Conservation (phyloP, 768 basidiomycete genomes). For the Mycena metata region DNA sequence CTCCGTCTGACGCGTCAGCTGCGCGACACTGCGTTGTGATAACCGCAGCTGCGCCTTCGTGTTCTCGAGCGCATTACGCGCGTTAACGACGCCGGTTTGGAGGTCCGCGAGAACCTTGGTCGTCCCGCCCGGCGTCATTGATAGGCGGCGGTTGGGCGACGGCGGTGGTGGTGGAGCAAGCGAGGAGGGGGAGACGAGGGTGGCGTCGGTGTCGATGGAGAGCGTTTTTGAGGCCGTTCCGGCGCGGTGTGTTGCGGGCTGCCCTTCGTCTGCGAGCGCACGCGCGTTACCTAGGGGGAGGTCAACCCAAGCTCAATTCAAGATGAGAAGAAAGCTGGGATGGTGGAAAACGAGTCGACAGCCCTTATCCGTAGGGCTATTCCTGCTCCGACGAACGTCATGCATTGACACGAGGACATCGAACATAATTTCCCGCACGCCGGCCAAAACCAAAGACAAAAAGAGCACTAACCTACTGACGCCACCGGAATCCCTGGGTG, state of each 20-base stretch:
- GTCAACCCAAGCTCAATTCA: slow-evolving; percentile 38
- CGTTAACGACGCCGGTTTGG: slow-evolving; percentile 85
- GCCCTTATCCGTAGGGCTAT: too few species aligned
- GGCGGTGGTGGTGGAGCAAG: slow-evolving; percentile 63
- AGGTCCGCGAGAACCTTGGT: slow-evolving; percentile 91
- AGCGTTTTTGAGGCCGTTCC: slow-evolving; percentile 40
- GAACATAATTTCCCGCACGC: too few species aligned
- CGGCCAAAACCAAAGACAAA: background rate
- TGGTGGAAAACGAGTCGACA: too few species aligned
- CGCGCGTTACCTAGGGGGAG: slow-evolving; percentile 80
- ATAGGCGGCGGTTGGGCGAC: slow-evolving; percentile 66
- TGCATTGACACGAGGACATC: too few species aligned
- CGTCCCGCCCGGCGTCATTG: slow-evolving; percentile 82
- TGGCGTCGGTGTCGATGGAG: slow-evolving; percentile 54
- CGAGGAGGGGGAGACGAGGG: slow-evolving; percentile 52
- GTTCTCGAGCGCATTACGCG: slow-evolving; percentile 86
- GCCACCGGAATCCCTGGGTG: slow-evolving; percentile 79
- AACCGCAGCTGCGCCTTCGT: slow-evolving; percentile 86
- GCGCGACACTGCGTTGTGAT: slow-evolving; percentile 86
- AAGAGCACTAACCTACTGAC: slow-evolving; percentile 74
- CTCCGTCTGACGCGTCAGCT: slow-evolving; percentile 87
- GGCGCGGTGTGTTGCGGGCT: slow-evolving; percentile 52
- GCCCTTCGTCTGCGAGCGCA: slow-evolving; percentile 82
- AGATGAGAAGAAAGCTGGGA: too few species aligned
- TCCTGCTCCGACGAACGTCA: too few species aligned